Percentiles rank a stretch among this genome's conserved stretches.
Evolutionary conservation across 1,284 basidiomycete species (phyloP).

Genomic region (Leccinum huronense): DNA sequence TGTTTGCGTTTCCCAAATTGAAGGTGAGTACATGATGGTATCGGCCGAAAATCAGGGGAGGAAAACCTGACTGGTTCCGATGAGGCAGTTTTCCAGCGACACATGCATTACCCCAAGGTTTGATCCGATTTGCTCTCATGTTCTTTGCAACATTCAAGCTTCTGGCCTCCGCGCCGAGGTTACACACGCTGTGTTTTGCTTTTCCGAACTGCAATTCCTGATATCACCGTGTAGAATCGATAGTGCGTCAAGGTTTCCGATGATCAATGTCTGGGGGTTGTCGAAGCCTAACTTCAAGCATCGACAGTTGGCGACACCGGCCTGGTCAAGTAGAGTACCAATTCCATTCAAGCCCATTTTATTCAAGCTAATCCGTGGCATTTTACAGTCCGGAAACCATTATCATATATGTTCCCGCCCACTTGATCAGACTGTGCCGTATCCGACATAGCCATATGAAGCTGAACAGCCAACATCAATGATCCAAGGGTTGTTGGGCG

Average conservation of each 20-base stretch:
- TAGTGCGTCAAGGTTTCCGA: not conserved
- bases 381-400: not conserved
- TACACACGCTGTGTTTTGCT: not conserved
- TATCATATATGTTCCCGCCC: not conserved
- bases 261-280: not conserved
- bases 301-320: not conserved
- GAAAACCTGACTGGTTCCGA: not conserved
- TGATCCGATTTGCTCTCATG: not conserved
- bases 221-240: not conserved
- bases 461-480: constrained; percentile 7
- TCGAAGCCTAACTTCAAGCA: not conserved
- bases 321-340: not conserved
- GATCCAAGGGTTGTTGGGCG: constrained; percentile 22
- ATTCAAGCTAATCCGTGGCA: too few species aligned
- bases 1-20: too few species aligned
- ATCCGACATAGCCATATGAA: constrained; percentile 18
- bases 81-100: not conserved
- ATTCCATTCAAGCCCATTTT: not conserved
- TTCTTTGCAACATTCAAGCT: not conserved
- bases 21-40: not conserved
- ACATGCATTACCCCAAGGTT: not conserved
- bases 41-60: not conserved
- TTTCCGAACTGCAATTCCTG: not conserved
- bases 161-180: not conserved
- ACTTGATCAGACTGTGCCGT: not conserved